Evolutionary conservation across 2,329 filamentous ascomycete species (phyloP).

Genomic region (Aspergillus brunneoviolaceus): DNA sequence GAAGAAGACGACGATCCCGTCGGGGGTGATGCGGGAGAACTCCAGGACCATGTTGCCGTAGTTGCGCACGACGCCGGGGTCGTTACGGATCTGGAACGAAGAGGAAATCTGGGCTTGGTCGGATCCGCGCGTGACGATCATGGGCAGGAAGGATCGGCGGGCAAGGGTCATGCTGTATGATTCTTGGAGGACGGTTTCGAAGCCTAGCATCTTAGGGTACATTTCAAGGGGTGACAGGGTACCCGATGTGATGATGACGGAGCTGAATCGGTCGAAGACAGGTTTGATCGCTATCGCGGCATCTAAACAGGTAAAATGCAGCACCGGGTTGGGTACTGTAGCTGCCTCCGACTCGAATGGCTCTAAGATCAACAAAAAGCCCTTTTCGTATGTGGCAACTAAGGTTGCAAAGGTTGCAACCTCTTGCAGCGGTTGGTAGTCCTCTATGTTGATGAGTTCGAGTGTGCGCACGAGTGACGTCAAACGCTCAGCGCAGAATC

Average conservation of each 20-base stretch:
- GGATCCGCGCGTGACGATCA: constrained; percentile 94
- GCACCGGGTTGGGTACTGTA: constrained; percentile 91
- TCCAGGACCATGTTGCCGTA: constrained; percentile 92
- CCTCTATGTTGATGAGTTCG: constrained; percentile 95
- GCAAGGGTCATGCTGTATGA: constrained; percentile 97
- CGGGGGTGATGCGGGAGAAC: constrained; percentile 92
- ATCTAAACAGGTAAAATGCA: constrained; percentile 95
- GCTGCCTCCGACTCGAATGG: constrained; percentile 95
- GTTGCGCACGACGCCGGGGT: constrained; percentile 94
- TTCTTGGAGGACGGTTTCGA: constrained; percentile 88
- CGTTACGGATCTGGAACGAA: constrained; percentile 91
- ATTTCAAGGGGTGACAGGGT: constrained; percentile 97
- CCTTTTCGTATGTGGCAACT: constrained; percentile 94
- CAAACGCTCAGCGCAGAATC: constrained; percentile 89
- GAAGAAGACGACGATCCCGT: constrained; percentile 99
- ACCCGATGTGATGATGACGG: constrained; percentile 96
- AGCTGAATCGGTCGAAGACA: constrained; percentile 95
- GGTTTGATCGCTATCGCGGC: constrained; percentile 97
- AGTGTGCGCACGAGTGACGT: constrained; percentile 93
- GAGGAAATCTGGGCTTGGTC: constrained; percentile 93
- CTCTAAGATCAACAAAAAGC: constrained; percentile 93
- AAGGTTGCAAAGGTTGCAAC: constrained; percentile 96
- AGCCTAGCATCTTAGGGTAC: constrained; percentile 98
- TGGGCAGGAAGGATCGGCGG: constrained; percentile 89
- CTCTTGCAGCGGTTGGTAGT: constrained; percentile 94